Conservation (phyloP, 108 stramenopile genomes). For the Cyclotella atomus region DNA sequence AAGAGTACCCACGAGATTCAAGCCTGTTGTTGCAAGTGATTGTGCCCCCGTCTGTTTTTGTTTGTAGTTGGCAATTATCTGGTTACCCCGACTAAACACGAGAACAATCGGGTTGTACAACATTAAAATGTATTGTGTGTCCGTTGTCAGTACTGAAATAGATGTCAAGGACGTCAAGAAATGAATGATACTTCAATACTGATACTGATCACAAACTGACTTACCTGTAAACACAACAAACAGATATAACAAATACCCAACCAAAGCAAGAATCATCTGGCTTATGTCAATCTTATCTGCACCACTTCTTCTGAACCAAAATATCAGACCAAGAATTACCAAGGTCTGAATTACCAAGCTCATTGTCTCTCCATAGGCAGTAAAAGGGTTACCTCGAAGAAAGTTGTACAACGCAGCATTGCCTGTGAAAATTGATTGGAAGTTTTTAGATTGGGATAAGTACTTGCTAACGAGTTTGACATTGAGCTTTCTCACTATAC, state of each 20-base stretch:
- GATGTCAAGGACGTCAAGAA: no score
- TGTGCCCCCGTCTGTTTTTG: conserved; percentile 82
- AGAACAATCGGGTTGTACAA: conserved; percentile 66
- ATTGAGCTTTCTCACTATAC: no score
- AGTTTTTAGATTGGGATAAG: no score
- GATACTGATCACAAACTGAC: no score
- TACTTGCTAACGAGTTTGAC: no score
- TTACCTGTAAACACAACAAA: conserved; percentile 18
- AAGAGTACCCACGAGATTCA: conserved; percentile 69
- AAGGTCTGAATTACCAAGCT: conserved; percentile 67
- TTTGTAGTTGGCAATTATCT: conserved; percentile 58
- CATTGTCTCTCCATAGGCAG: conserved; percentile 83
- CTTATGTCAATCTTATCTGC: conserved; percentile 8
- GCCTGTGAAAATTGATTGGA: no score
- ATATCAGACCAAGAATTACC: conserved; percentile 55
- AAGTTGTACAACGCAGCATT: conserved; percentile 75
- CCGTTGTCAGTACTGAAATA: conserved; percentile 50
- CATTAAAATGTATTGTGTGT: conserved; percentile 63
- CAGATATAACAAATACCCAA: conserved; percentile 47
- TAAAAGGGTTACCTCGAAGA: conserved; percentile 72
- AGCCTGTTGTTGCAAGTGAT: conserved; percentile 64
- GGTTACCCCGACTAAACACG: conserved; percentile 64
- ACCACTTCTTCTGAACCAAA: conserved; percentile 47
- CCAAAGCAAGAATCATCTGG: conserved; percentile 41
- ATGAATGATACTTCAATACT: no score